Conservation (phyloP, 495 filamentous ascomycete species). For the Penicillium nucicola region DNA sequence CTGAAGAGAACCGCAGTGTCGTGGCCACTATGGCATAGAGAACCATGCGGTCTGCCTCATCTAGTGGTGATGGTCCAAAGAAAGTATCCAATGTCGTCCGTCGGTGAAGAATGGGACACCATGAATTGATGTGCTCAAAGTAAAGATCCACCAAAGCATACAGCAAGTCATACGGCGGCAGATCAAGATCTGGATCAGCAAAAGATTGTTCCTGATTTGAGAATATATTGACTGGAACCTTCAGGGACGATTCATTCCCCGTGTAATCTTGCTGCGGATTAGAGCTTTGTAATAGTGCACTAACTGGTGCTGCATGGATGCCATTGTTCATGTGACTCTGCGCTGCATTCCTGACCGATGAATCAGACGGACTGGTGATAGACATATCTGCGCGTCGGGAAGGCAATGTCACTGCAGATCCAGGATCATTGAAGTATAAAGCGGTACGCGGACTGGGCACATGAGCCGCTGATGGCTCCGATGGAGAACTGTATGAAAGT, state of each 20-base stretch:
- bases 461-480: conserved; percentile 38
- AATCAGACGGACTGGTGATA: conserved; percentile 37
- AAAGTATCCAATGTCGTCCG: conserved; percentile 74
- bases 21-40: conserved; percentile 86
- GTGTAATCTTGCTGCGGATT: conserved; percentile 32
- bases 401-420: conserved; percentile 21
- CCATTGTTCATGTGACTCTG: conserved; percentile 22
- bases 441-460: conserved; percentile 35
- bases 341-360: conserved; percentile 28
- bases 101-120: conserved; percentile 85
- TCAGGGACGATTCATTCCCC: conserved; percentile 46
- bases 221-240: conserved; percentile 39
- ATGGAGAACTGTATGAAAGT: conserved; percentile 41
- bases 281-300: conserved; percentile 21
- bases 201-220: conserved; percentile 42
- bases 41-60: conserved; percentile 77
- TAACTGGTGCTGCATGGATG: conserved; percentile 12
- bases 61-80: conserved; percentile 71
- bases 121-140: conserved; percentile 87
- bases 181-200: conserved; percentile 63
- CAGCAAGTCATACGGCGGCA: conserved; percentile 81
- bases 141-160: conserved; percentile 81
- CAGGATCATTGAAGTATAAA: conserved; percentile 38
- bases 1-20: conserved; percentile 75
- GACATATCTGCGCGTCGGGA: conserved; percentile 29